Evolutionary conservation across 1,284 basidiomycete genomes (phyloP).

Genomic region (Singerocomus inundabilis): DNA sequence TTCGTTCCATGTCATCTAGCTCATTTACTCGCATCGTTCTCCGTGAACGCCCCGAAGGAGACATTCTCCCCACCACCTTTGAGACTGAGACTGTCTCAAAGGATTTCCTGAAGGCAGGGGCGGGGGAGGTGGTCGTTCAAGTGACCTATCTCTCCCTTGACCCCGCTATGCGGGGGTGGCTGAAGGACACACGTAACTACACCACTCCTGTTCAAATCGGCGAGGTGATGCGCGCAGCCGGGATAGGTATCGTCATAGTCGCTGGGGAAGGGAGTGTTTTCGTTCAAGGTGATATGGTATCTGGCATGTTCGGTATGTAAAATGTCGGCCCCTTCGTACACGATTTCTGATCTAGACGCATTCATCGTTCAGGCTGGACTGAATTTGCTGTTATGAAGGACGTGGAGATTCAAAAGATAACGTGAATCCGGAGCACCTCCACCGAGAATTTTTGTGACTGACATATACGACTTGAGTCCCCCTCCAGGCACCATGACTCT

Average conservation of each 20-base stretch:
- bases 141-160: constrained; percentile 78
- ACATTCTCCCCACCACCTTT: constrained; percentile 72
- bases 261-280: constrained; percentile 54
- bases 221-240: constrained; percentile 76
- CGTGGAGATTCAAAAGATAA: constrained; percentile 48
- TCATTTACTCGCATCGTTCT: constrained; percentile 71
- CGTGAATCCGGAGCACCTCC: constrained; percentile 17
- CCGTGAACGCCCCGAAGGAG: constrained; percentile 64
- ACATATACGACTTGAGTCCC: constrained; percentile 40
- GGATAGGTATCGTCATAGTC: constrained; percentile 68
- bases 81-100: constrained; percentile 55
- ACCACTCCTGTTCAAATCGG: constrained; percentile 77
- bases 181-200: constrained; percentile 70
- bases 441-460: background rate
- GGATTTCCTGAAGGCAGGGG: constrained; percentile 50
- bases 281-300: constrained; percentile 66
- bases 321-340: background rate
- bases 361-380: constrained; percentile 59
- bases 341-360: constrained; percentile 3
- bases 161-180: constrained; percentile 84
- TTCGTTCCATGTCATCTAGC: constrained; percentile 23
- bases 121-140: constrained; percentile 66
- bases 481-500: constrained; percentile 56
- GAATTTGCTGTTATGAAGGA: constrained; percentile 71
- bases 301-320: constrained; percentile 54